Evolutionary conservation across 2,329 filamentous ascomycete species (phyloP).

Genomic region (Fusarium albidum): DNA sequence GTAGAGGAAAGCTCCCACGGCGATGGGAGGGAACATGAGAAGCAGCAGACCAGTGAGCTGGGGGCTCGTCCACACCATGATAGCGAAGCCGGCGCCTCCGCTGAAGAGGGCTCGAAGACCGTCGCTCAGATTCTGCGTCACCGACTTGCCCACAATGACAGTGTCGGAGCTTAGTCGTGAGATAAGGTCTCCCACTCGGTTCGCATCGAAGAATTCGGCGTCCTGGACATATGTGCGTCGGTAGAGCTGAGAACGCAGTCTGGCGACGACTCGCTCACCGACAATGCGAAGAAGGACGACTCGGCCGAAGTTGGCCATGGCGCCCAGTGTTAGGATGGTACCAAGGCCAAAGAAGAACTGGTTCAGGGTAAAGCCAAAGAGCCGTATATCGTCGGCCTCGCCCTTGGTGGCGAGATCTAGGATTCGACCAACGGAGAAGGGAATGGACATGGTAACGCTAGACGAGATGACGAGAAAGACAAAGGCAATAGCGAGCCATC

Average conservation of each 20-base stretch:
- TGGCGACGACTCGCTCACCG: slow-evolving; percentile 91
- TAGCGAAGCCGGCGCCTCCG: slow-evolving; percentile 84
- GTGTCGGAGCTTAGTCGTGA: slow-evolving; percentile 95
- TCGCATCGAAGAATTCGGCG: slow-evolving; percentile 98
- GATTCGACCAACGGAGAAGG: slow-evolving; percentile 95
- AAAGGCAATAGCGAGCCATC: slow-evolving; percentile 81
- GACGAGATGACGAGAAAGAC: slow-evolving; percentile 88
- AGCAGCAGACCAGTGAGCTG: slow-evolving; percentile 88
- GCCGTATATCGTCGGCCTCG: slow-evolving; percentile 68
- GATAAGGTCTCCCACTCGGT: slow-evolving; percentile 94
- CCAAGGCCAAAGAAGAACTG: slow-evolving; percentile 90
- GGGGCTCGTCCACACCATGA: slow-evolving; percentile 96
- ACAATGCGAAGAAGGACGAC: slow-evolving; percentile 94
- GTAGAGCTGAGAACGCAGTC: slow-evolving; percentile 89
- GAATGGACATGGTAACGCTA: slow-evolving; percentile 92
- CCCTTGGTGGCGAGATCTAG: slow-evolving; percentile 88
- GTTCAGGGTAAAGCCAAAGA: slow-evolving; percentile 85
- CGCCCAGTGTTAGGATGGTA: slow-evolving; percentile 80
- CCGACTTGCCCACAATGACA: slow-evolving; percentile 97
- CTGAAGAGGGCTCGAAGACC: slow-evolving; percentile 92
- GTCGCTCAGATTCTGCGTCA: slow-evolving; percentile 97
- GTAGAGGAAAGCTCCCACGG: slow-evolving; percentile 89
- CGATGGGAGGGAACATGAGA: slow-evolving; percentile 89
- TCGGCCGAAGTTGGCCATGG: slow-evolving; percentile 89
- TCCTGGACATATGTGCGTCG: slow-evolving; percentile 95